These are phyloP conservation scores for Exophiala alcalophila DNA, from an alignment of 2,329 filamentous ascomycete species.

Conservation along the genomic window DNA sequence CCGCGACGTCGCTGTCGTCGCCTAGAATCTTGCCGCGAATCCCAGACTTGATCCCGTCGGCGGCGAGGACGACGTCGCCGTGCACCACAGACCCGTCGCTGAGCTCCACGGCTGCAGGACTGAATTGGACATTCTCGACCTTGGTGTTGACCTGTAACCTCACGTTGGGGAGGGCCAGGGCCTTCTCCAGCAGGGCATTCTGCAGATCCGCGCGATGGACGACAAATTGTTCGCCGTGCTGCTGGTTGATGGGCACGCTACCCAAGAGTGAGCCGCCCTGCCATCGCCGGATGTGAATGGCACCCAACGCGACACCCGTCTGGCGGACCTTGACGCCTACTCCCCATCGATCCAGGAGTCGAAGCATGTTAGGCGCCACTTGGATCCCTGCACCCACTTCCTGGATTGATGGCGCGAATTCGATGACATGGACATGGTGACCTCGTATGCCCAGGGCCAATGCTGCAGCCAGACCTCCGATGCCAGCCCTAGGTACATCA, in stretches of 20 bases:
- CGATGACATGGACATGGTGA: conserved; percentile 50
- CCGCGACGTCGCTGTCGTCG: conserved; percentile 37
- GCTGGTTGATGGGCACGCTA: conserved; percentile 29
- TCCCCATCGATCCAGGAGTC: conserved; percentile 26
- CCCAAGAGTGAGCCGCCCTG: conserved; percentile 32
- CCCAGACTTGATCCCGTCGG: conserved; percentile 23
- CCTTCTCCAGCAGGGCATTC: conserved; percentile 39
- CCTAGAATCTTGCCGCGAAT: conserved; percentile 16
- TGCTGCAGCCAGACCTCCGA: conserved; percentile 35
- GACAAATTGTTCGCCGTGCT: conserved; percentile 47
- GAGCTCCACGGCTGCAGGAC: conserved; percentile 29
- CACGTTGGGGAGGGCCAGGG: conserved; percentile 22
- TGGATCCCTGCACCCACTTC: conserved; percentile 40
- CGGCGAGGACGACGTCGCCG: conserved; percentile 32
- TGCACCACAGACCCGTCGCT: conserved; percentile 23
- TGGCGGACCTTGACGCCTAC: conserved; percentile 22
- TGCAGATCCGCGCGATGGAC: conserved; percentile 35
- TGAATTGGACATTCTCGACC: conserved; percentile 31
- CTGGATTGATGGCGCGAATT: conserved; percentile 67
- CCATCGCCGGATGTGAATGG: conserved; percentile 39
- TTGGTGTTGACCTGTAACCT: conserved; percentile 27
- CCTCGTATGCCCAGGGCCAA: conserved; percentile 35
- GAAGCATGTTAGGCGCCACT: conserved; percentile 30
- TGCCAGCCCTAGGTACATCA: conserved; percentile 26
- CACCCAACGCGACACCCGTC: conserved; percentile 36